A percentile compares a stretch with the other conserved stretches of the same genome.
phyloP scores from a whole-genome alignment of 169 alveolate genomes.

The Plasmodium vivax region DNA sequence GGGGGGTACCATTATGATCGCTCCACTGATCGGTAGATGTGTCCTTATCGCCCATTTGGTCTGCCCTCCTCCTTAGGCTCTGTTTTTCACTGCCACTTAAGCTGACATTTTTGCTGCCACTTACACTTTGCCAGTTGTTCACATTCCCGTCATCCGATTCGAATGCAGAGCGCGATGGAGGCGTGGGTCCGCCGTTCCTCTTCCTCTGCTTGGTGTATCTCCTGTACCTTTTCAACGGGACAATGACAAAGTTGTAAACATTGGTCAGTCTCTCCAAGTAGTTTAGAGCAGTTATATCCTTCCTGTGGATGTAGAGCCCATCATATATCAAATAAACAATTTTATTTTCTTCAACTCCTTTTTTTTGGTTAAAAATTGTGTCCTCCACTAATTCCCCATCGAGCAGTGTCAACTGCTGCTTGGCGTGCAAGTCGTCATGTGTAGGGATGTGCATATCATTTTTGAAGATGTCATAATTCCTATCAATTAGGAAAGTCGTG shows the following conservation, averaged over 20 bases:
- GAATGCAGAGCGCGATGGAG: background rate
- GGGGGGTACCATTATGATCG: background rate
- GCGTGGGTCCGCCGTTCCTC: background rate
- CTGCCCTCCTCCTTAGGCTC: too few species aligned
- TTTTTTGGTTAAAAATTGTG: constrained; percentile 25
- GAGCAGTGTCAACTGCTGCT: constrained; percentile 89
- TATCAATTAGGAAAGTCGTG: constrained; percentile 88
- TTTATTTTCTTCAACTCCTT: constrained; percentile 48
- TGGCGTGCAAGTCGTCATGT: constrained; percentile 78
- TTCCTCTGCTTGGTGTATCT: background rate
- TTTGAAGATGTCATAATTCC: constrained; percentile 88
- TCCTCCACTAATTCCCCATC: constrained; percentile 93
- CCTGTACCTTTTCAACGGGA: constrained; percentile 74
- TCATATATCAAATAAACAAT: constrained; percentile 87
- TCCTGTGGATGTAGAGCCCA: constrained; percentile 88
- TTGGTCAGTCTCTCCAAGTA: constrained; percentile 87
- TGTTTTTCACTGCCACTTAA: background rate
- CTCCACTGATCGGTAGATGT: background rate
- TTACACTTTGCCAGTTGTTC: background rate
- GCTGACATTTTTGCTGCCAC: background rate
- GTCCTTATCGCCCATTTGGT: background rate
- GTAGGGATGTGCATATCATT: constrained; percentile 86
- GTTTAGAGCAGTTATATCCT: constrained; percentile 82
- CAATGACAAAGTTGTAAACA: constrained; percentile 82
- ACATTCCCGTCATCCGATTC: background rate